These are phyloP conservation scores for Leccinellum luteum DNA, from an alignment of 768 basidiomycete species.

Conservation along the genomic window DNA sequence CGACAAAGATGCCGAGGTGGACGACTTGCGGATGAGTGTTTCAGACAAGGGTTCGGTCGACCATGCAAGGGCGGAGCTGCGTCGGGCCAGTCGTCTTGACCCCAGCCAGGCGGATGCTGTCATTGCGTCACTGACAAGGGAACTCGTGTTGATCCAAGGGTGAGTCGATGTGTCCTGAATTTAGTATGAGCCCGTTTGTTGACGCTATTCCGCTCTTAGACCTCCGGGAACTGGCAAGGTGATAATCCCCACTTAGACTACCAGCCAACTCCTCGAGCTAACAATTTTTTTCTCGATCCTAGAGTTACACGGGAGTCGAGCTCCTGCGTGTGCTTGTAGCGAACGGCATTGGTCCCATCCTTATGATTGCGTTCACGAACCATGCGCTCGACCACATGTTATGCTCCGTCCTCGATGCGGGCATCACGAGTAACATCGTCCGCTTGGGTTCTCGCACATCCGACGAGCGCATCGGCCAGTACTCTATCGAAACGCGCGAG, in stretches of 20 bases:
- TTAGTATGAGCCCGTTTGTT: background rate
- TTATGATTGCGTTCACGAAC: slow-evolving; percentile 68
- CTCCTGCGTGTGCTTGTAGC: slow-evolving; percentile 62
- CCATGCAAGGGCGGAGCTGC: slow-evolving; percentile 46
- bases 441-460: slow-evolving; percentile 66
- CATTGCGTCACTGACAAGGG: slow-evolving; percentile 55
- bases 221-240: slow-evolving; percentile 83
- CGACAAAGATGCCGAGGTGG: slow-evolving; percentile 35
- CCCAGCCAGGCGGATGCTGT: slow-evolving; percentile 71
- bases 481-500: slow-evolving; percentile 60
- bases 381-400: slow-evolving; percentile 79
- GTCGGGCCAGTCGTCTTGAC: slow-evolving; percentile 54
- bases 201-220: slow-evolving; percentile 31
- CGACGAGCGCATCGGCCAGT: slow-evolving; percentile 59
- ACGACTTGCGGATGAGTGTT: slow-evolving; percentile 40
- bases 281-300: background rate
- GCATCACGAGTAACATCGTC: slow-evolving; percentile 61
- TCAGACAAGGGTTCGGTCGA: slow-evolving; percentile 43
- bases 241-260: background rate
- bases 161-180: slow-evolving; percentile 25
- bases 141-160: slow-evolving; percentile 74
- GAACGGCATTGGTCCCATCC: slow-evolving; percentile 51
- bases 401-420: slow-evolving; percentile 57
- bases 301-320: slow-evolving; percentile 70
- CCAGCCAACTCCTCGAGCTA: background rate